These are phyloP conservation scores for Asterella californica DNA, from an alignment of 225 moss, liverwort and hornwort species.

Conservation along the genomic window DNA sequence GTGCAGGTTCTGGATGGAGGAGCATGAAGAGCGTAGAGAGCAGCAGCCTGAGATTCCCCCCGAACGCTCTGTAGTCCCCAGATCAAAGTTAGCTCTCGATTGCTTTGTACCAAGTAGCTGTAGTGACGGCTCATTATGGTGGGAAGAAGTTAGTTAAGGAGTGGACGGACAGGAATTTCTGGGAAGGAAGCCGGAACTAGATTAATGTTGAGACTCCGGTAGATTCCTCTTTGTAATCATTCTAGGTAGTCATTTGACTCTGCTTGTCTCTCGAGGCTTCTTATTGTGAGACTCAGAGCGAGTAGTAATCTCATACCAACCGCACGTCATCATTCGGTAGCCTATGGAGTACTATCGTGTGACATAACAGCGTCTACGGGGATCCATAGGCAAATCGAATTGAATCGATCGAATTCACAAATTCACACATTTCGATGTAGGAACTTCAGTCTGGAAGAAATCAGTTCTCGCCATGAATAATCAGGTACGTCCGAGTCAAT, in stretches of 20 bases:
- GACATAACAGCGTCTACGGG: not conserved
- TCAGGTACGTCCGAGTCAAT: not conserved
- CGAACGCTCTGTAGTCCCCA: not conserved
- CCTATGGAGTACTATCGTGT: not conserved
- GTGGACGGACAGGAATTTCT: not conserved
- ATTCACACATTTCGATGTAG: not conserved
- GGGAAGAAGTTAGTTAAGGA: too few relatives aligned
- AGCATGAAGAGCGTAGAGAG: not conserved
- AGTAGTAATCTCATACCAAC: not conserved
- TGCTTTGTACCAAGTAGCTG: not conserved
- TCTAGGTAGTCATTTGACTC: not conserved
- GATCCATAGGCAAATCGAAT: not conserved
- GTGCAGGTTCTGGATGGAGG: not conserved
- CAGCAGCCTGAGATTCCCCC: not conserved
- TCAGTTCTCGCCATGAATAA: slow-evolving; percentile 1
- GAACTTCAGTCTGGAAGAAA: not conserved
- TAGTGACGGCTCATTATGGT: not conserved
- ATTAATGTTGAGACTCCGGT: not conserved
- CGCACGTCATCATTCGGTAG: not conserved
- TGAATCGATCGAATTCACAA: not conserved
- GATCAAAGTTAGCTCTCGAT: not conserved
- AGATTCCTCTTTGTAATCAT: not conserved
- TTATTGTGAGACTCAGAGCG: not conserved
- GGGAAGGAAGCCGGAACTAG: not conserved
- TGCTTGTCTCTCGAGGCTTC: not conserved